Evolutionary conservation across 495 filamentous ascomycete species (phyloP).

Genomic region (Talaromyces thailandensis): DNA sequence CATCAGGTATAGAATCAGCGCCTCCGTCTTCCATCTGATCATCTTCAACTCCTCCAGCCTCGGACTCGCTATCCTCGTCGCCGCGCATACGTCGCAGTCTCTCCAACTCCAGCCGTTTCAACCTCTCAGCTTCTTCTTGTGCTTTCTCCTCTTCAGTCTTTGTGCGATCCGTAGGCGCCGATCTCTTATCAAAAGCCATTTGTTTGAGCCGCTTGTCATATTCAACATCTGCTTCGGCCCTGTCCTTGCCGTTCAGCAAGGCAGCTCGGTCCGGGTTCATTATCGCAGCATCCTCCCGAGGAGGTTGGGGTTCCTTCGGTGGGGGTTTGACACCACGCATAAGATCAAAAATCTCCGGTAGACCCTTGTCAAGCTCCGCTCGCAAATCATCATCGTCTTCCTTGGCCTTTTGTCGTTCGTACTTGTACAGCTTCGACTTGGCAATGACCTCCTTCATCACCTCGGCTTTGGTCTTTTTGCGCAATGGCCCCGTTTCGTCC

Average conservation of each 20-base stretch:
- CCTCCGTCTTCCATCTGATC: slow-evolving; percentile 35
- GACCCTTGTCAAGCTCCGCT: slow-evolving; percentile 66
- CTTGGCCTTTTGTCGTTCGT: slow-evolving; percentile 84
- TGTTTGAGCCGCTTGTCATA: slow-evolving; percentile 79
- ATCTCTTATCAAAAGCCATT: slow-evolving; percentile 71
- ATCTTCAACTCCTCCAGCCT: slow-evolving; percentile 34
- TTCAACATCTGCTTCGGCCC: slow-evolving; percentile 59
- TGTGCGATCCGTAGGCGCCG: slow-evolving; percentile 74
- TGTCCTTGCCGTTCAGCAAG: slow-evolving; percentile 51
- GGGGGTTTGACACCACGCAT: slow-evolving; percentile 44
- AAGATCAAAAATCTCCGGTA: slow-evolving; percentile 70
- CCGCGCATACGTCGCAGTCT: slow-evolving; percentile 43
- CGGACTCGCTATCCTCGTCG: slow-evolving; percentile 30
- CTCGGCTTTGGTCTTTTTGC: slow-evolving; percentile 88
- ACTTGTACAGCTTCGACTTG: slow-evolving; percentile 92
- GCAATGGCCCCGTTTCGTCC: slow-evolving; percentile 51
- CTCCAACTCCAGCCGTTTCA: slow-evolving; percentile 74
- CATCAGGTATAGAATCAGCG: slow-evolving; percentile 35
- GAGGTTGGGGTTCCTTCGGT: slow-evolving; percentile 25
- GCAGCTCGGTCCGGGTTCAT: slow-evolving; percentile 55
- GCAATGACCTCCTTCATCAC: slow-evolving; percentile 96
- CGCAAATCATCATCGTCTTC: slow-evolving; percentile 91
- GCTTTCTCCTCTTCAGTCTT: slow-evolving; percentile 87
- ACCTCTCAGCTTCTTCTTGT: slow-evolving; percentile 59
- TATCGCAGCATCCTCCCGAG: slow-evolving; percentile 26